Conservation (phyloP, 805 yeast species). For the Yueomyces sp. region DNA sequence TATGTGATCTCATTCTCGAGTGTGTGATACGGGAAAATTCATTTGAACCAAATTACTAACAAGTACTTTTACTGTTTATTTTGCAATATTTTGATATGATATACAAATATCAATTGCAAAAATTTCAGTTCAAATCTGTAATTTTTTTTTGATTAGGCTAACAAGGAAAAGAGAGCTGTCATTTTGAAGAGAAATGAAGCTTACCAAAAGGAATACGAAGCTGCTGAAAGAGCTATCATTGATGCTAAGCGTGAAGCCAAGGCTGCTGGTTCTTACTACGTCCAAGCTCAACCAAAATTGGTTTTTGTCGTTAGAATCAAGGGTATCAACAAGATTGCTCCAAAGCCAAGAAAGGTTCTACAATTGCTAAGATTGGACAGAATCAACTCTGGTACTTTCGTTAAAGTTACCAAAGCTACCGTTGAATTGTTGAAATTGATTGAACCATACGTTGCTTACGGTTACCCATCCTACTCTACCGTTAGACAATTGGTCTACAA, state of each 20-base stretch:
- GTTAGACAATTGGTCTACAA: constrained; percentile 88
- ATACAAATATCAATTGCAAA: no score
- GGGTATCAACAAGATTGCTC: constrained; percentile 98
- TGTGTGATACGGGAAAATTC: no score
- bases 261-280: constrained; percentile 89
- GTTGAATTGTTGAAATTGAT: constrained; percentile 82
- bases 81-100: no score
- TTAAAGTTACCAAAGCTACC: constrained; percentile 92
- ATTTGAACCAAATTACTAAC: no score
- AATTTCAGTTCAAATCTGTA: no score
- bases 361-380: constrained; percentile 87
- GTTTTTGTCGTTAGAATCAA: constrained; percentile 96
- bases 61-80: no score
- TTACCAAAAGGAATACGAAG: constrained; percentile 89
- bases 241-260: constrained; percentile 87
- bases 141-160: constrained; percentile 23
- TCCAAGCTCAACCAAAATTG: constrained; percentile 87
- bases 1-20: no score
- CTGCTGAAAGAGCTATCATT: constrained; percentile 78
- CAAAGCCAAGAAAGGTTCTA: constrained; percentile 98
- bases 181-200: constrained; percentile 91
- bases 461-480: constrained; percentile 91
- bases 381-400: constrained; percentile 91
- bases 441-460: constrained; percentile 95
- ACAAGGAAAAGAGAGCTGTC: constrained; percentile 48